Evolutionary conservation across 768 basidiomycete genomes (phyloP), one percentile per base, ranked within the genome.

Genomic region (Pholiota microspora): DNA sequence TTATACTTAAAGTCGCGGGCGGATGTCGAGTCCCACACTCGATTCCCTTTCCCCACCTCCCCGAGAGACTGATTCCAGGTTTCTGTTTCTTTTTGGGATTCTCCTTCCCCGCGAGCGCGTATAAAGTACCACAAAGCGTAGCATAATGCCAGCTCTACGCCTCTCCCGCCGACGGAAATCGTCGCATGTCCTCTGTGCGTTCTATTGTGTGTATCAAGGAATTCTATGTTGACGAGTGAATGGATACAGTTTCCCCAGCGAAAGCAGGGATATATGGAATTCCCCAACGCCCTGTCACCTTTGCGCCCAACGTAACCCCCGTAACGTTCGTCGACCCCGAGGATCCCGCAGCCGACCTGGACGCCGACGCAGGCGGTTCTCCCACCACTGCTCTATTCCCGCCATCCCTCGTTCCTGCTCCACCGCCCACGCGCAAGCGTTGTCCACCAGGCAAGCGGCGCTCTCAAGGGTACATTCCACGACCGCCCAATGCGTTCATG

Each of bases 401-500:
- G 8, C 63, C 65, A 0, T 59, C 57, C 2, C 53, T 49, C 9
- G 49, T 48, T 1, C 59, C 61, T 1, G 55, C 63, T 0, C 56
- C 58, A 1, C 58, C 60, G 0, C 60, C 64, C 3, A 47, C 59
- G 3, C 53, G 67, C 3, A 67, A 67, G 32, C 62, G 67, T 7
- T 59, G 58, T 38, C 60, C 62, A 4, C 62, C 62, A 0, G 62
- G 62, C 16, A 63, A 63, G 53, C 44, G 62, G 2, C 46, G 54
- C 23, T 75, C 72, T 59, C 78, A 70, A 55, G 83, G 73, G 12
- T 88, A 92, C 65, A 88, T 92, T 46, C 89, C 89, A 2, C 81
- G 89, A 18, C 89, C 89, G 0, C 87, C 89, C 4, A 92, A 92
- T 57, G 89, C 89, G 7, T 92, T 92, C 75, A 92, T 92, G 76